phyloP scores from a whole-genome alignment of 2,329 filamentous ascomycete genomes.

The Cercospora brassicicola region DNA sequence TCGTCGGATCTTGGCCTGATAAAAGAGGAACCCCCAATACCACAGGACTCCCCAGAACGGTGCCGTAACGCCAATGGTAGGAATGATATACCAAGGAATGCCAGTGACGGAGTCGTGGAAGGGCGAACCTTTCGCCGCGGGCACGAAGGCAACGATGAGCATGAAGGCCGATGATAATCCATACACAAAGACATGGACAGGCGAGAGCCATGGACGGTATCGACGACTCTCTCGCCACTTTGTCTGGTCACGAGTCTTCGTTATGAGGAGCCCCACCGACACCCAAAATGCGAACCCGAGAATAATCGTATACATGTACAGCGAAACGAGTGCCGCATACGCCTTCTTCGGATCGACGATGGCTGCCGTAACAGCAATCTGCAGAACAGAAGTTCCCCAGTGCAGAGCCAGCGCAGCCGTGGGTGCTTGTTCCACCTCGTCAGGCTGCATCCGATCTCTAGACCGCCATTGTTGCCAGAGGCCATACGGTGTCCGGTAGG shows the following conservation, averaged over 20 bases:
- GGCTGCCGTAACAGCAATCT: conserved; percentile 37
- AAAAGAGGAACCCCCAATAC: conserved; percentile 25
- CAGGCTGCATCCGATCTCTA: conserved; percentile 15
- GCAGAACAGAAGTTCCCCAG: conserved; percentile 41
- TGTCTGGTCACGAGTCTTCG: conserved; percentile 26
- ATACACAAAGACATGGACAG: conserved; percentile 30
- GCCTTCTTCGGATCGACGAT: conserved; percentile 31
- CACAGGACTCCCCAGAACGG: conserved; percentile 28
- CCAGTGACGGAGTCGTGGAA: conserved; percentile 22
- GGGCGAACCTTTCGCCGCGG: conserved; percentile 24
- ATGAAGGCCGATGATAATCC: conserved; percentile 26
- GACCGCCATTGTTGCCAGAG: conserved; percentile 25
- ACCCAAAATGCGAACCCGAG: conserved; percentile 32
- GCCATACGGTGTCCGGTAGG: conserved; percentile 34
- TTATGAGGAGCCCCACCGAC: conserved; percentile 39
- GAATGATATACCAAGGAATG: conserved; percentile 30
- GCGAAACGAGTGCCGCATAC: conserved; percentile 38
- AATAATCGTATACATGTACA: conserved; percentile 48
- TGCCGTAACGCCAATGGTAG: conserved; percentile 26
- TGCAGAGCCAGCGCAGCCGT: conserved; percentile 44
- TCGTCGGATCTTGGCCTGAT: conserved; percentile 21
- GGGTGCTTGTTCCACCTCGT: conserved; percentile 41
- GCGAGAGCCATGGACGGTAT: conserved; percentile 31
- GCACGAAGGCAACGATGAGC: conserved; percentile 28
- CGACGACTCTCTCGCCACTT: conserved; percentile 27